These are phyloP conservation scores for Rostrohypoxylon terebratum DNA, from an alignment of 495 filamentous ascomycete species.

Conservation along the genomic window DNA sequence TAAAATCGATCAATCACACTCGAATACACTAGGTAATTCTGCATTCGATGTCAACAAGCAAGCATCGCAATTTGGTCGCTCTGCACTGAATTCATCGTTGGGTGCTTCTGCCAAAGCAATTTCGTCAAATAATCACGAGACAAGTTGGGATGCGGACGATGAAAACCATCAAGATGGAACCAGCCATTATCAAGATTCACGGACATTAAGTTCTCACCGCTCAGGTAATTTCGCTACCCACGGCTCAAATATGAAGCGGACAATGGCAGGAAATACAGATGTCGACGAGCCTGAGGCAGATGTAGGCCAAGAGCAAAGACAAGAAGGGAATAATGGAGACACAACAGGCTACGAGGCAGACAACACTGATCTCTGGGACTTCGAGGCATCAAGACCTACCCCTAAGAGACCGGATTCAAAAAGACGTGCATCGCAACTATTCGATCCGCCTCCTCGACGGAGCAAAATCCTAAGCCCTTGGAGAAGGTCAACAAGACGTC, in stretches of 20 bases:
- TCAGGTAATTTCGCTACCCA: slow-evolving; percentile 20
- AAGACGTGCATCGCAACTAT: slow-evolving; percentile 36
- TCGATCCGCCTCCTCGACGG: slow-evolving; percentile 48
- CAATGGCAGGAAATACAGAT: not conserved
- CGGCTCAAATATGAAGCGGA: slow-evolving; percentile 8
- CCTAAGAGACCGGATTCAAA: slow-evolving; percentile 47
- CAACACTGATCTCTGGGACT: slow-evolving; percentile 60
- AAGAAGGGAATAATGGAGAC: slow-evolving; percentile 20
- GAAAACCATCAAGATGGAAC: slow-evolving; percentile 21
- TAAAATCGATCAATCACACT: slow-evolving; percentile 39
- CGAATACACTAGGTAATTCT: slow-evolving; percentile 14
- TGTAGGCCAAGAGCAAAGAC: slow-evolving; percentile 18
- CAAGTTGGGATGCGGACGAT: slow-evolving; percentile 49
- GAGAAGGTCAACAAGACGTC: slow-evolving; percentile 51
- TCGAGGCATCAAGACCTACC: slow-evolving; percentile 57
- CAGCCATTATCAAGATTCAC: slow-evolving; percentile 18
- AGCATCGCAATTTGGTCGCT: not conserved
- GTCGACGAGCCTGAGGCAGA: slow-evolving; percentile 22
- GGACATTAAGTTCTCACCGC: slow-evolving; percentile 17
- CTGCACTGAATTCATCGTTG: slow-evolving; percentile 21
- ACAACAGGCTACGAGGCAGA: slow-evolving; percentile 46
- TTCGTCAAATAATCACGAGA: slow-evolving; percentile 38
- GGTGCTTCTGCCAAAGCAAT: slow-evolving; percentile 44
- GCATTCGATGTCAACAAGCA: slow-evolving; percentile 1
- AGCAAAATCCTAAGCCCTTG: slow-evolving; percentile 60